A percentile compares a stretch with the other conserved stretches of the same genome.
phyloP scores from a whole-genome alignment of 371 early-diverging fungal species.

The Mortierella sp. region DNA sequence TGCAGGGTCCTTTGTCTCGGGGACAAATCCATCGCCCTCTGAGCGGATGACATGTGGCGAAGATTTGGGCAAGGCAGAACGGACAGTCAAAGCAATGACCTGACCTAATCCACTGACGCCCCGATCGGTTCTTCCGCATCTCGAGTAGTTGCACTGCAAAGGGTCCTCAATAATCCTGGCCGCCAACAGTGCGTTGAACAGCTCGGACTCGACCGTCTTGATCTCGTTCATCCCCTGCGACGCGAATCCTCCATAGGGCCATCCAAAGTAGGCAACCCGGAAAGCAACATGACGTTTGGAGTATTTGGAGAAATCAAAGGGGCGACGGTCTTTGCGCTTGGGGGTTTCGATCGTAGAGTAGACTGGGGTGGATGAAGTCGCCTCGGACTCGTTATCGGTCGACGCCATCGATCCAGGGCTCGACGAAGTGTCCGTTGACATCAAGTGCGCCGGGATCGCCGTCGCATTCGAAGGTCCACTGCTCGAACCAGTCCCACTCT shows the following conservation, averaged over 20 bases:
- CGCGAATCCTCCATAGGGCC: slow-evolving; percentile 93
- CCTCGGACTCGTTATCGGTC: slow-evolving; percentile 13
- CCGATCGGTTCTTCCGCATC: slow-evolving; percentile 96
- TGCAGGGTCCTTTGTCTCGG: slow-evolving; percentile 15
- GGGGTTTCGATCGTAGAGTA: slow-evolving; percentile 48
- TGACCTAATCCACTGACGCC: slow-evolving; percentile 96
- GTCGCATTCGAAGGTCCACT: slow-evolving; percentile 8
- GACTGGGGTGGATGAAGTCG: neutral
- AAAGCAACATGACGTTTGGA: slow-evolving; percentile 87
- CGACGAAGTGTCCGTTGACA: slow-evolving; percentile 23
- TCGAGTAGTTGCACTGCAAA: slow-evolving; percentile 73
- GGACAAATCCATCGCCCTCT: slow-evolving; percentile 40
- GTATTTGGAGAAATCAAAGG: slow-evolving; percentile 87
- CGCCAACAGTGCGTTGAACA: slow-evolving; percentile 83
- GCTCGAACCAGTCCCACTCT: slow-evolving; percentile 2
- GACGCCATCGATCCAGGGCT: slow-evolving; percentile 12
- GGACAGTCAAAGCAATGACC: slow-evolving; percentile 87
- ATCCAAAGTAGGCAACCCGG: slow-evolving; percentile 93
- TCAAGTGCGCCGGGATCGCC: slow-evolving; percentile 26
- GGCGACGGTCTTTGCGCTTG: slow-evolving; percentile 61
- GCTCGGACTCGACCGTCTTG: slow-evolving; percentile 85
- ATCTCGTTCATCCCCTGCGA: slow-evolving; percentile 66
- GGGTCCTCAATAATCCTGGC: slow-evolving; percentile 80
- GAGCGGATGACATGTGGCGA: slow-evolving; percentile 50
- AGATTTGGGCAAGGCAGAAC: slow-evolving; percentile 68